Conservation (phyloP, 306 rosid genomes). For the Rosa lucieae region DNA sequence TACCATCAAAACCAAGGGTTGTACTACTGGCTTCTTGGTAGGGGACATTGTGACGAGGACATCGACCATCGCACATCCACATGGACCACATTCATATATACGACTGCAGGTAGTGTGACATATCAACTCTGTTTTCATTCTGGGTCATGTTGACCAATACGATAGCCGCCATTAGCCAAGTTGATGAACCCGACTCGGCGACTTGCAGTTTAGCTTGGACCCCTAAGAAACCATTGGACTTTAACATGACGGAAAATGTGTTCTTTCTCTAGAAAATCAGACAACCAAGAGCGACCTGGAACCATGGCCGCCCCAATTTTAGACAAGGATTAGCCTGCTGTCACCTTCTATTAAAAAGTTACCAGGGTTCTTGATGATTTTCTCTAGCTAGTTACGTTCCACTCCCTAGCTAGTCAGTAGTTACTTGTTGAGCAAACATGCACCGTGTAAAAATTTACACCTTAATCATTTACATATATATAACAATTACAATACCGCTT, state of each 20-base stretch:
- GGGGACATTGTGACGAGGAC: too few relatives aligned
- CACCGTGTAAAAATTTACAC: not conserved
- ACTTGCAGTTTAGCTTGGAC: not conserved
- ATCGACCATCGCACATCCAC: too few relatives aligned
- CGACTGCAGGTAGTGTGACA: too few relatives aligned
- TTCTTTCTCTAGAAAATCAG: not conserved
- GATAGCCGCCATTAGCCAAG: not conserved
- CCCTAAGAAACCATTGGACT: not conserved
- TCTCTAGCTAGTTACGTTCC: not conserved
- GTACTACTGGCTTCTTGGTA: too few relatives aligned
- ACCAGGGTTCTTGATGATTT: not conserved
- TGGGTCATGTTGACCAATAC: not conserved
- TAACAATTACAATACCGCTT: not conserved
- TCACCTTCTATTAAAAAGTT: not conserved
- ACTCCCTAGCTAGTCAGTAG: not conserved
- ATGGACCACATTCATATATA: too few relatives aligned
- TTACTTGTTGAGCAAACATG: not conserved
- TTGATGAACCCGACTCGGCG: not conserved
- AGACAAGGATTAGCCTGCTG: not conserved
- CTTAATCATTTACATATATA: too few relatives aligned
- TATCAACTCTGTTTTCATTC: not conserved
- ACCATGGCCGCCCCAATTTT: slow-evolving; percentile 3
- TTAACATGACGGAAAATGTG: not conserved
- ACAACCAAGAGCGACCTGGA: not conserved
- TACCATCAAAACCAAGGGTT: too few relatives aligned